Conservation (phyloP, 495 filamentous ascomycete genomes). For the Penicillium subrubescens region DNA sequence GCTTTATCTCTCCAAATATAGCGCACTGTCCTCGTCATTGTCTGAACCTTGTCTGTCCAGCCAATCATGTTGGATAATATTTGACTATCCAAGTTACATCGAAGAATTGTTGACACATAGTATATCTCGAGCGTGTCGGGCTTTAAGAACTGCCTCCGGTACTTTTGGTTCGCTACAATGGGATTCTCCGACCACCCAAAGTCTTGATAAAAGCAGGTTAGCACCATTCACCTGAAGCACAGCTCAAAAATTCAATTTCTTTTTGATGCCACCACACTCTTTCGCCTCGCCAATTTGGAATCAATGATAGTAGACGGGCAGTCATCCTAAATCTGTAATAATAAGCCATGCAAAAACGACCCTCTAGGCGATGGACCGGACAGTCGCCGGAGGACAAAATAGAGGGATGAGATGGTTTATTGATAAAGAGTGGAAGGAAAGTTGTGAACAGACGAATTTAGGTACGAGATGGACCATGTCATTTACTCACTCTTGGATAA, state of each 20-base stretch:
- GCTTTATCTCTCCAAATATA: constrained; percentile 8
- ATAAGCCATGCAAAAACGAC: too few species aligned
- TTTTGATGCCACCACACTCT: not conserved
- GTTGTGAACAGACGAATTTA: too few species aligned
- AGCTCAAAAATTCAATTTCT: not conserved
- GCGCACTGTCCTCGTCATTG: constrained; percentile 1
- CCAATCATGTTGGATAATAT: not conserved
- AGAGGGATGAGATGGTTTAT: too few species aligned
- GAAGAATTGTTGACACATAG: constrained; percentile 5
- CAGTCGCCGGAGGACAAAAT: too few species aligned
- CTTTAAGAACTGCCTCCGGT: not conserved
- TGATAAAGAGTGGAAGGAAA: too few species aligned
- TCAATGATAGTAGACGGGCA: too few species aligned
- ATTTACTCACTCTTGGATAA: too few species aligned
- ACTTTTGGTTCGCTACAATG: not conserved
- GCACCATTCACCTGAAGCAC: not conserved
- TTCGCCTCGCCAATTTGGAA: too few species aligned
- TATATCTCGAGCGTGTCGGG: not conserved
- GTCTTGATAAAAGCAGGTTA: not conserved
- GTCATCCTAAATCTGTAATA: too few species aligned
- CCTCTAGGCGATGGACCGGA: too few species aligned
- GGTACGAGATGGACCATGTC: too few species aligned
- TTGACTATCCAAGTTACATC: not conserved
- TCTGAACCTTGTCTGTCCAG: not conserved
- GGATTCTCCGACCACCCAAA: not conserved